Conservation (phyloP, 2,329 filamentous ascomycete species). For the Teratosphaeria epicoccoides region DNA sequence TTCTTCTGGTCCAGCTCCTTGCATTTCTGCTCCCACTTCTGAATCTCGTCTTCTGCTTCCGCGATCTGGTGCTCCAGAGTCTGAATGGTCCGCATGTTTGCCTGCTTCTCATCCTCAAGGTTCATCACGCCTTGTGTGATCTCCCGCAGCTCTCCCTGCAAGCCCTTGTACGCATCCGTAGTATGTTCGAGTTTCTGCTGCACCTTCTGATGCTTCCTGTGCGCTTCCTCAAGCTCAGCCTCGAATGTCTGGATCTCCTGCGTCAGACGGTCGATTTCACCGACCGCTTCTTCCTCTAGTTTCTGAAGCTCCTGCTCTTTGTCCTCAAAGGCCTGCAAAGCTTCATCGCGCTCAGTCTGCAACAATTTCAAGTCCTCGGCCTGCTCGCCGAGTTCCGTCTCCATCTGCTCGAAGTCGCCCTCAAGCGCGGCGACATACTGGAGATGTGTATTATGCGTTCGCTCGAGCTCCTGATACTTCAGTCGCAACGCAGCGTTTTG, state of each 20-base stretch:
- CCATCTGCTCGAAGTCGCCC: slow-evolving; percentile 55
- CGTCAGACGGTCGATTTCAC: slow-evolving; percentile 43
- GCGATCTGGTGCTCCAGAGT: slow-evolving; percentile 72
- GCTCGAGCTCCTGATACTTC: slow-evolving; percentile 78
- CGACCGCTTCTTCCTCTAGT: slow-evolving; percentile 47
- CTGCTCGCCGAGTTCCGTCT: slow-evolving; percentile 69
- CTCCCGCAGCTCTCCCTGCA: slow-evolving; percentile 87
- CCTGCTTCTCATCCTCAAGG: slow-evolving; percentile 79
- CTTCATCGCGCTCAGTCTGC: slow-evolving; percentile 78
- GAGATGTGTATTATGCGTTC: slow-evolving; percentile 68
- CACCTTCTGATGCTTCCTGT: slow-evolving; percentile 38
- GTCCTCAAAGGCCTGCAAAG: slow-evolving; percentile 60
- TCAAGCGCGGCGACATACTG: slow-evolving; percentile 68
- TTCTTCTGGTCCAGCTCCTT: slow-evolving; percentile 79
- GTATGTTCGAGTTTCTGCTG: slow-evolving; percentile 62
- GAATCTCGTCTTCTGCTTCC: slow-evolving; percentile 77
- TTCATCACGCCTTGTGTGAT: slow-evolving; percentile 78
- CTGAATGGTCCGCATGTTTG: slow-evolving; percentile 66
- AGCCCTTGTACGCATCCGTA: slow-evolving; percentile 77
- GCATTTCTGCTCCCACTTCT: slow-evolving; percentile 72
- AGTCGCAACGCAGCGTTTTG: slow-evolving; percentile 77
- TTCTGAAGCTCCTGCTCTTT: slow-evolving; percentile 44
- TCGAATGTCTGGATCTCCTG: slow-evolving; percentile 33
- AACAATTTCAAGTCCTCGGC: slow-evolving; percentile 70
- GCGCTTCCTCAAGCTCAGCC: slow-evolving; percentile 40